Conservation (phyloP, 148 eudicot species). For the Silene conica region DNA sequence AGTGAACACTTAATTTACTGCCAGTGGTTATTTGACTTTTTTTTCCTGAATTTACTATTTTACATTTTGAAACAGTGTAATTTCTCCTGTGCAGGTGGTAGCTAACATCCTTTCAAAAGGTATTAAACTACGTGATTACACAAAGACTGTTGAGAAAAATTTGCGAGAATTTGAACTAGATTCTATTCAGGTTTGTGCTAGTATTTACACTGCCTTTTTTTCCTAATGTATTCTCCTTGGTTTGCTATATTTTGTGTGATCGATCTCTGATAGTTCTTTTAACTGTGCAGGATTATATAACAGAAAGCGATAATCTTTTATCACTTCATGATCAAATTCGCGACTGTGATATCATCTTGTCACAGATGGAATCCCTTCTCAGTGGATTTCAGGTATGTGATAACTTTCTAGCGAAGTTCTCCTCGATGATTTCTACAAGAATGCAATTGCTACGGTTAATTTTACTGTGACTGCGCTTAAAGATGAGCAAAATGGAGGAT, state of each 20-base stretch:
- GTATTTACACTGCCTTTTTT: background rate
- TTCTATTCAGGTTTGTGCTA: conserved; percentile 74
- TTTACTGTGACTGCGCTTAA: no score
- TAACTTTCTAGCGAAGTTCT: conserved; percentile 8
- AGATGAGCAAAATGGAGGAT: no score
- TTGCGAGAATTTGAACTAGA: conserved; percentile 84
- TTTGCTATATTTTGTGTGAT: background rate
- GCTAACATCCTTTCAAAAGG: conserved; percentile 90
- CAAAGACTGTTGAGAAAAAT: conserved; percentile 92
- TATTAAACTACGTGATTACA: conserved; percentile 76
- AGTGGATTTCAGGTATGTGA: conserved; percentile 87
- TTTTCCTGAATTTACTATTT: no score
- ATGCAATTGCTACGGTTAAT: no score
- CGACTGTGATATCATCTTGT: conserved; percentile 80
- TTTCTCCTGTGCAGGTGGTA: conserved; percentile 55
- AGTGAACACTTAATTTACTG: no score
- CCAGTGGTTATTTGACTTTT: no score
- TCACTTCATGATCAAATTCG: conserved; percentile 98
- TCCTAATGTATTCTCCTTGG: no score
- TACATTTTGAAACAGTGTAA: background rate
- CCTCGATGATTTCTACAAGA: background rate
- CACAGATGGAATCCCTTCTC: conserved; percentile 95
- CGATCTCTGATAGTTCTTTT: conserved; percentile 11
- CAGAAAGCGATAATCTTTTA: conserved; percentile 93
- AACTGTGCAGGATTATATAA: conserved; percentile 74